Evolutionary conservation across 139 green algal genomes (phyloP), one percentile per base, ranked within the genome.

Genomic region (Nannochloris sp.): DNA sequence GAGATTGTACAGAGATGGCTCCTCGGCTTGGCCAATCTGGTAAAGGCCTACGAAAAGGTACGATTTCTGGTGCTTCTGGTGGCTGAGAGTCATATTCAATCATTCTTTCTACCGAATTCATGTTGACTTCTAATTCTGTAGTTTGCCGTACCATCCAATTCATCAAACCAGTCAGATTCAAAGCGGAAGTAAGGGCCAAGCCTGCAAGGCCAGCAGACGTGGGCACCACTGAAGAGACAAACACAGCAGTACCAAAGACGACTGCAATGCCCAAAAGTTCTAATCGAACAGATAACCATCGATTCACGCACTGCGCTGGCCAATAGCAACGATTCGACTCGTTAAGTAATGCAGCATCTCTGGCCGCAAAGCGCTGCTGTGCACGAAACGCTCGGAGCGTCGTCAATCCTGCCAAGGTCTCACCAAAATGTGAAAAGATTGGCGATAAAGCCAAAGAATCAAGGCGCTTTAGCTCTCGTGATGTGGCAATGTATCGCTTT

Each of bases 71-170:
- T 31, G 76, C 70, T 64, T 86, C 77, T 1, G 53, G 31, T 37
- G 61, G 27, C 19, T 79, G 10, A 4, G 77, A 19, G 14, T 78
- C 67, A 73, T 96, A 98, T 72, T 95, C 87, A 1, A 78, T 54
- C 14, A 97, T 70, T 13, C 92, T 80, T 72, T 98, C 92, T 35
- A 97, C 91, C 14, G 85, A 81, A 71, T 97, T 97, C 78, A 97
- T 75, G 68, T 85, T 81, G 60, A 92, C 63, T 53, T 74, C 57
- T 13, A 73, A 14, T 6, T 38, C 25, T 42, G 56, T 34, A 42
- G 54, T 51, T 68, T 90, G 77, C 6, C 89, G 66, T 48, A 97
- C 88, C 74, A 91, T 72, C 85, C 87, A 96, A 61, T 83, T 91
- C 39, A 96, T 75, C 13, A 94, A 73, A n/a, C 85, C 80, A 24